Evolutionary conservation across 169 alveolate genomes (phyloP).

Genomic region (Cryptosporidium viatorum): DNA sequence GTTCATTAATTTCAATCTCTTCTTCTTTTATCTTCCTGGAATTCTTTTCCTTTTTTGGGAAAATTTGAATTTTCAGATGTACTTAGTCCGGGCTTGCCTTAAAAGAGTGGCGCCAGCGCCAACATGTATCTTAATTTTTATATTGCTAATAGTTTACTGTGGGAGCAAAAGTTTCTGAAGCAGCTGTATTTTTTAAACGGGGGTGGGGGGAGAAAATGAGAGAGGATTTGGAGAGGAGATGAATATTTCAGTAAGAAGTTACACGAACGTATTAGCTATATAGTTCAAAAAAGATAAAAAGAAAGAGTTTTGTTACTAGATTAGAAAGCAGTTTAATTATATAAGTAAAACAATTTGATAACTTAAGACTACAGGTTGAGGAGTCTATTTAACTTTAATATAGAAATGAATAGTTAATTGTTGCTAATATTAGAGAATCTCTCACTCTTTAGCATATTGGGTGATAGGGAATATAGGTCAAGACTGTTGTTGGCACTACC

Average conservation of each 20-base stretch:
- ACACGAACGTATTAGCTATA: no score
- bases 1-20: neutral
- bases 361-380: neutral
- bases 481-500: neutral
- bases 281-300: neutral
- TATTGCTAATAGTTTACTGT: no score
- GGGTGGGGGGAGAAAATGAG: neutral
- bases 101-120: constrained; percentile 16
- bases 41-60: constrained; percentile 25
- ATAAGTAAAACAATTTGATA: neutral
- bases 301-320: neutral
- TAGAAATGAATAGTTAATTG: neutral
- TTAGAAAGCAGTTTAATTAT: no score
- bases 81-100: constrained; percentile 74
- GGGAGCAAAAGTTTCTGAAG: neutral
- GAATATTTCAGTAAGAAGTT: no score
- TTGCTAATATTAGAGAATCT: neutral
- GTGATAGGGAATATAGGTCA: neutral
- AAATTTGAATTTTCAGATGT: constrained; percentile 74
- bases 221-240: neutral
- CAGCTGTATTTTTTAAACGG: neutral
- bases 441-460: constrained; percentile 10
- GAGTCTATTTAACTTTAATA: neutral
- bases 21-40: neutral
- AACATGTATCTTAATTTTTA: neutral